Evolutionary conservation across 345 rosid species (phyloP), one percentile per base, ranked within the genome.

Genomic region (Melaleuca quinquenervia): DNA sequence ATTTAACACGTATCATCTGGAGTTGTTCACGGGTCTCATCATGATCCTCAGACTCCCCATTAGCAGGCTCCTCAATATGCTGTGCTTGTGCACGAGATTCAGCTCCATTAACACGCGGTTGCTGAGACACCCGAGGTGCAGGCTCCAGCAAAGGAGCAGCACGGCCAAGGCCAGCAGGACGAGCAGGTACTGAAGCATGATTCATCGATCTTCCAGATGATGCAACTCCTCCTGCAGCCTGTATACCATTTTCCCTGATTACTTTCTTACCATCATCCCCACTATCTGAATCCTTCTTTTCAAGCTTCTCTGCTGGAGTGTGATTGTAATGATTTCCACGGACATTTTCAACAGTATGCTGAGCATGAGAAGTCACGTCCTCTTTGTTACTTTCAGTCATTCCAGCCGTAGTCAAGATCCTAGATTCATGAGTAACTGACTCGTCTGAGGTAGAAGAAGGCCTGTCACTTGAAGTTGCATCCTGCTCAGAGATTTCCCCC

Each of bases 11-110:
- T 86, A 96, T 95, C 96, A 96, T 94, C 92, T 98, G 99, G 51
- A 98, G 98, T 90, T 94, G 93, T 89, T 98, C 98, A 52, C 99
- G 98, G 84, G 99, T 98, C 90, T 98, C 99, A 74, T 96, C 98
- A 83, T 86, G 91, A 90, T 96, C 99, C 85, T 95, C 98, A 2
- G 91, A 86, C 89, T 94, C 99, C 62, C 91, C 92, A 85, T 90
- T 91, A 49, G 93, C 84, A 86, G 95, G 85, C 15, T 95, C 98
- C 86, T 94, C 99, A n/a, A 93, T 89, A 85, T 95, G 98, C 84
- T 94, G 98, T 44, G 94, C 76, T 84, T 90, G 98, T 18, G 86
- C 64, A 56, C 89, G 93, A 82, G 98, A 93, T 45, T 82, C 88
- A 85, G 92, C 87, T 70, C 98, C 98, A 88, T 96, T 96, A 82